These are phyloP conservation scores for Globisporangium apiculatum DNA, from an alignment of 352 stramenopile genomes.

Conservation along the genomic window DNA sequence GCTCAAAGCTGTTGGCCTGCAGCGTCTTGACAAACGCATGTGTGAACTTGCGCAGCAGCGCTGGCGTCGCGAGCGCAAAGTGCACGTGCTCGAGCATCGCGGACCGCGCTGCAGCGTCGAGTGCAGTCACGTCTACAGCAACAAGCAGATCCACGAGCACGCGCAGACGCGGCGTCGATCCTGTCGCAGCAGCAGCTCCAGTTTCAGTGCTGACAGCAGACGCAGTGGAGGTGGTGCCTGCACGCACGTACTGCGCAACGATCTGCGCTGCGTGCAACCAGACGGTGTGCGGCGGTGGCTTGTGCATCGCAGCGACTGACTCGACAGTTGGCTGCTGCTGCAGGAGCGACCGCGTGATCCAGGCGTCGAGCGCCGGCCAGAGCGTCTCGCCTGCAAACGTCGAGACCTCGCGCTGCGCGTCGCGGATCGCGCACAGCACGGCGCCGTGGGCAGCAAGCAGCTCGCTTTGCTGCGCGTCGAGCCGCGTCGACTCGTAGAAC, in stretches of 20 bases:
- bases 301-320: neutral
- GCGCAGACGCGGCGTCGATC: conserved; percentile 1
- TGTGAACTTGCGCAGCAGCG: conserved; percentile 10
- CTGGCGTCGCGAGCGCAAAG: conserved; percentile 10
- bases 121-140: conserved; percentile 6
- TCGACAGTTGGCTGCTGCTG: too few species aligned
- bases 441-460: conserved; percentile 13
- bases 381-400: conserved; percentile 25
- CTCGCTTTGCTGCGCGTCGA: conserved; percentile 11
- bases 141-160: conserved; percentile 8
- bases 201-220: too few species aligned
- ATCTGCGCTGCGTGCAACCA: conserved; percentile 9
- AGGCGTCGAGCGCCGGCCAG: conserved; percentile 24
- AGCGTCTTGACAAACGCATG: conserved; percentile 12
- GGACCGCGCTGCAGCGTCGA: conserved; percentile 1
- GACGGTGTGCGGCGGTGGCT: neutral
- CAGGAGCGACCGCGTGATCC: conserved; percentile 7
- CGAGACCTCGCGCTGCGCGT: conserved; percentile 16
- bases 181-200: neutral
- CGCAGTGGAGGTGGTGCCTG: neutral
- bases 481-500: conserved; percentile 23
- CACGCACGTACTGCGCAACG: conserved; percentile 7
- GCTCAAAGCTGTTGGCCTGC: conserved; percentile 12
- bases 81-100: conserved; percentile 7
- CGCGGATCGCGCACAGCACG: conserved; percentile 23